Evolutionary conservation across 2,329 filamentous ascomycete genomes (phyloP), one percentile per base, ranked within the genome.

Genomic region (Fusarium sp.): DNA sequence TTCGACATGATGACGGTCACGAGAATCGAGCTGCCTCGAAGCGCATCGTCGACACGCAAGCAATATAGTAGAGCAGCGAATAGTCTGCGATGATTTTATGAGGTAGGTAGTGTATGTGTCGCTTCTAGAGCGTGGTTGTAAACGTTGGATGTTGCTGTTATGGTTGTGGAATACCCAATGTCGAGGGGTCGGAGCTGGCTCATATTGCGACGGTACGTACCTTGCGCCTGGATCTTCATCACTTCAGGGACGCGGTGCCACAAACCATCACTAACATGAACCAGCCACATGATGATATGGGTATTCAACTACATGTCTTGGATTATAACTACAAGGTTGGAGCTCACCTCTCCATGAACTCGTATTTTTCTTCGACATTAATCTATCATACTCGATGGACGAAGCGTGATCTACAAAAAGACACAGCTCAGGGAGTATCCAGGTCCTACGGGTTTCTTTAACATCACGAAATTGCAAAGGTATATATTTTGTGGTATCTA

Each of bases 1-100:
- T 79, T 79, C 66, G 82, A 76, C 83, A 85, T 85, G 72, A 54
- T 76, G 67, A 49, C 48, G 46, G 56, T 71, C 47, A 70, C 48
- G 52, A 59, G 48, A 44, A 33, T 38, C 17, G 21, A 54, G 44
- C 27, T 39, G 42, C 38, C 49, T 61, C 53, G 54, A 56, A 46
- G 67, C 49, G 65, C 70, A 72, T 72, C 43, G 58, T 67, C 49
- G 52, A 52, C 56, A 25, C 21, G 9, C 11, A 33, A 33, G 35
- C 19, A 6, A 41, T 19, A 10, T 2, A 4, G 17, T 41, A 23
- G 11, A 32, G 19, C 17, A 29, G 15, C 10, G 14, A 9, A 35
- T 13, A 41, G 27, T 19, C 11, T 43, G 15, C 7, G 14, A 19
- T 23, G 36, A 19, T 14, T 7, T 9, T 23, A 17, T 19, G 21